Conservation (phyloP, 139 green algal genomes). For the Coccomyxa sp. region DNA sequence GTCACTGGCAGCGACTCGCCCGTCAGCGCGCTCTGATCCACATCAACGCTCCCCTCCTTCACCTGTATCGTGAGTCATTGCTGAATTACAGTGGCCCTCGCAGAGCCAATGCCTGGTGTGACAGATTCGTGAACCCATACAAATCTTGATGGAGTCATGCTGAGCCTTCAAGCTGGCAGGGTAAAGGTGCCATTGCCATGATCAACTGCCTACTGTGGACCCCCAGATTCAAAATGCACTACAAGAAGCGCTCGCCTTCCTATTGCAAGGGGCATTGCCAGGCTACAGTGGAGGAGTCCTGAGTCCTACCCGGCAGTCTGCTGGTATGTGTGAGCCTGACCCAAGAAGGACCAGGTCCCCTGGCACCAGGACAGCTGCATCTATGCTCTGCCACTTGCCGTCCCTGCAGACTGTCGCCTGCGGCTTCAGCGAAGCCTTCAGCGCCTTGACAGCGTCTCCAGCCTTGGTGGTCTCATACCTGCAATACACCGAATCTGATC, state of each 20-base stretch:
- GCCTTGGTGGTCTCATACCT: conserved; percentile 60
- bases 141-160: too few relatives aligned
- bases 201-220: too few relatives aligned
- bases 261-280: too few relatives aligned
- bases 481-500: too few relatives aligned
- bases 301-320: neutral
- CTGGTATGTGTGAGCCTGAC: neutral
- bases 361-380: neutral
- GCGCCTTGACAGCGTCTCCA: conserved; percentile 74
- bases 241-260: too few relatives aligned
- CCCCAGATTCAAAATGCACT: too few relatives aligned
- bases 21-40: conserved; percentile 80
- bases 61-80: neutral
- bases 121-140: too few relatives aligned
- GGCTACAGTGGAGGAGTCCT: too few relatives aligned
- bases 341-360: neutral
- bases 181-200: too few relatives aligned
- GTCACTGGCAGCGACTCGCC: conserved; percentile 84
- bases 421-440: conserved; percentile 65
- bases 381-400: neutral
- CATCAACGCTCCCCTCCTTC: conserved; percentile 26
- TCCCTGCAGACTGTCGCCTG: conserved; percentile 53
- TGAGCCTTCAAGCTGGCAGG: too few relatives aligned
- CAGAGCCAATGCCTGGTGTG: too few relatives aligned
- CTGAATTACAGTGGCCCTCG: too few relatives aligned